Conservation (phyloP, 768 basidiomycete genomes). For the Suillus placidus region DNA sequence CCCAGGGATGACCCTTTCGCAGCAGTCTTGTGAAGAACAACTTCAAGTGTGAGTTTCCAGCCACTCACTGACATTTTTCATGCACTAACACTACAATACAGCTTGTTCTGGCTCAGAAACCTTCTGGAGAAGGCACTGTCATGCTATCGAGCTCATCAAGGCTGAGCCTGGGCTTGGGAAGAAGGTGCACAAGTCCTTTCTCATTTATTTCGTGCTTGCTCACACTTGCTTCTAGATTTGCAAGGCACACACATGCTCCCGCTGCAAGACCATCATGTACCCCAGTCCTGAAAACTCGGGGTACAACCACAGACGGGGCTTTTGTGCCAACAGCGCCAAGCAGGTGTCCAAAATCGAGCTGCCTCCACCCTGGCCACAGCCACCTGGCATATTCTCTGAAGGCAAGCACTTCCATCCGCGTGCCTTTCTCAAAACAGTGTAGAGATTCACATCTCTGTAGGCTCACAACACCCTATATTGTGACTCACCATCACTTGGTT, state of each 20-base stretch:
- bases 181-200: neutral
- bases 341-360: neutral
- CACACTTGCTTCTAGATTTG: too few species aligned
- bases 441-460: too few species aligned
- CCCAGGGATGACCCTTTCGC: neutral
- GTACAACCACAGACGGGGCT: constrained; percentile 15
- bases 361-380: constrained; percentile 12
- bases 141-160: constrained; percentile 8
- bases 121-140: constrained; percentile 20
- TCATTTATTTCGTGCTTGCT: too few species aligned
- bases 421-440: too few species aligned
- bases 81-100: constrained; percentile 1
- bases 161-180: neutral
- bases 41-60: constrained; percentile 15
- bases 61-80: neutral
- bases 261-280: constrained; percentile 19
- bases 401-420: neutral
- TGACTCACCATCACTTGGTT: too few species aligned
- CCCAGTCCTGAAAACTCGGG: constrained; percentile 11
- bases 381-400: constrained; percentile 9
- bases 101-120: neutral
- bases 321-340: constrained; percentile 4
- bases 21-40: constrained; percentile 11
- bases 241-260: constrained; percentile 8
- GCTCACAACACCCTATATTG: too few species aligned